Percentiles rank a stretch among this genome's conserved stretches.
Conservation (phyloP, 768 basidiomycete species). For the Mycena haematopus region DNA sequence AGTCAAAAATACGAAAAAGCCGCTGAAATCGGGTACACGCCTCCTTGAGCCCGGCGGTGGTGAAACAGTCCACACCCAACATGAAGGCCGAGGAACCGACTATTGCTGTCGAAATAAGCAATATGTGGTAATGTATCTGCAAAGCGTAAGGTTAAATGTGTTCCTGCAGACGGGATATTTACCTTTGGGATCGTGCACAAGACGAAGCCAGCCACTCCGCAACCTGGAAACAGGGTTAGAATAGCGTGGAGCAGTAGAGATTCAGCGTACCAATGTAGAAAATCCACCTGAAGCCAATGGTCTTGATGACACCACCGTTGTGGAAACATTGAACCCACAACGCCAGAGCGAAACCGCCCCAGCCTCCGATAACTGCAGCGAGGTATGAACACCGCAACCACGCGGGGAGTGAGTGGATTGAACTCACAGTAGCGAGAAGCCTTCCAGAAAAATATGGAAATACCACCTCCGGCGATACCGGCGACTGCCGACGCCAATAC, state of each 20-base stretch:
- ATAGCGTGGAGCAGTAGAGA: constrained; percentile 23
- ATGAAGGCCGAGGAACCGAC: constrained; percentile 93
- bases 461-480: constrained; percentile 81
- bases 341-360: constrained; percentile 87
- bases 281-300: constrained; percentile 87
- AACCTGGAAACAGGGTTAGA: constrained; percentile 50
- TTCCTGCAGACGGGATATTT: constrained; percentile 29
- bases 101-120: constrained; percentile 86
- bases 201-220: constrained; percentile 80
- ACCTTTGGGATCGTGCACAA: constrained; percentile 83
- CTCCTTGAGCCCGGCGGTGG: constrained; percentile 92
- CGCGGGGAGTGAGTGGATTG: not conserved
- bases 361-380: constrained; percentile 60
- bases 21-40: constrained; percentile 46
- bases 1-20: constrained; percentile 27
- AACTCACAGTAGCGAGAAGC: constrained; percentile 74
- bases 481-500: constrained; percentile 82
- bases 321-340: constrained; percentile 89
- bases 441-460: constrained; percentile 94
- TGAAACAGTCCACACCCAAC: constrained; percentile 92
- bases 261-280: constrained; percentile 75
- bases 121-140: constrained; percentile 82
- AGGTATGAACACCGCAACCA: not conserved
- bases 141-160: constrained; percentile 23
- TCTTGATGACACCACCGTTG: constrained; percentile 79